Evolutionary conservation across 495 filamentous ascomycete genomes (phyloP).

Genomic region (Gamarada debralockiae): DNA sequence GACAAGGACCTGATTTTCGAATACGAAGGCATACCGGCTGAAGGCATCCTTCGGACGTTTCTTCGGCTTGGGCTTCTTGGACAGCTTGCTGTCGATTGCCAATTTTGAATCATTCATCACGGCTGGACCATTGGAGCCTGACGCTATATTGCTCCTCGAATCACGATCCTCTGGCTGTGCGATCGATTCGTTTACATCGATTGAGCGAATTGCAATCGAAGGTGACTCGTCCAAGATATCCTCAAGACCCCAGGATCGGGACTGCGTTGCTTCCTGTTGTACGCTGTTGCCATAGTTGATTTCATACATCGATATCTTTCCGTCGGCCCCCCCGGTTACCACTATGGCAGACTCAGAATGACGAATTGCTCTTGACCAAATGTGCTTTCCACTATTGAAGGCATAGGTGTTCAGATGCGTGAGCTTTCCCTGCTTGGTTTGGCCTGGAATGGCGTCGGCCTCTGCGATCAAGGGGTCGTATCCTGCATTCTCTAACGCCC

Average conservation of each 20-base stretch:
- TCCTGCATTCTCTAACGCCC: conserved; percentile 46
- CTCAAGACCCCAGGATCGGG: not conserved
- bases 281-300: not conserved
- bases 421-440: conserved; percentile 29
- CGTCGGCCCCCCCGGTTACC: conserved; percentile 87
- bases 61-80: conserved; percentile 12
- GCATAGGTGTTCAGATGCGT: conserved; percentile 46
- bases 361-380: conserved; percentile 72
- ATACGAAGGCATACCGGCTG: conserved; percentile 64
- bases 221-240: not conserved
- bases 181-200: too few relatives aligned
- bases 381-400: conserved; percentile 80
- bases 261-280: not conserved
- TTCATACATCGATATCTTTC: conserved; percentile 30
- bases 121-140: too few relatives aligned
- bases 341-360: conserved; percentile 36
- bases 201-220: not conserved
- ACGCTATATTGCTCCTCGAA: too few relatives aligned
- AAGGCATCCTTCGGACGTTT: conserved; percentile 43
- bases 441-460: not conserved
- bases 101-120: too few relatives aligned
- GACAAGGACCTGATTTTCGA: conserved; percentile 49
- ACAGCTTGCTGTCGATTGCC: not conserved
- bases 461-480: not conserved
- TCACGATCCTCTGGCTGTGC: too few relatives aligned